These are phyloP conservation scores for Panaeolus cyanescens DNA, from an alignment of 768 basidiomycete genomes.

Conservation along the genomic window DNA sequence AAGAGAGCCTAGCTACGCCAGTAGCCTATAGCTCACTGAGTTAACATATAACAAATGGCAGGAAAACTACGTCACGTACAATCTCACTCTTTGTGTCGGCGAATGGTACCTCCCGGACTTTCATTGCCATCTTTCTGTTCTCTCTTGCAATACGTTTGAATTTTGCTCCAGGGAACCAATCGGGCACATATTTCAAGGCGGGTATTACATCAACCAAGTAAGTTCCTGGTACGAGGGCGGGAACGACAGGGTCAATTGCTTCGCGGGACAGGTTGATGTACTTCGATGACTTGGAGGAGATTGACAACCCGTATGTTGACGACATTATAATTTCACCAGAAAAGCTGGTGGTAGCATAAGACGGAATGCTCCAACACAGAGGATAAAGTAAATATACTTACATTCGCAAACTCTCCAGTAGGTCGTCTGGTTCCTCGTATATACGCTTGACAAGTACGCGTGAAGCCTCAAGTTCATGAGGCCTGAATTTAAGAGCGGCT, in stretches of 20 bases:
- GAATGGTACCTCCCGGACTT: slow-evolving; percentile 23
- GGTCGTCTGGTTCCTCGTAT: slow-evolving; percentile 30
- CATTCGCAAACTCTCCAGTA: slow-evolving; percentile 36
- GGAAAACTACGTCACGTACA: slow-evolving; percentile 7
- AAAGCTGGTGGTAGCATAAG: background rate
- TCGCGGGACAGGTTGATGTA: background rate
- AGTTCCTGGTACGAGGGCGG: slow-evolving; percentile 19
- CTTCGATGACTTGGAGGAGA: background rate
- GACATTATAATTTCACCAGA: background rate
- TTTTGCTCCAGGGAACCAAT: slow-evolving; percentile 45
- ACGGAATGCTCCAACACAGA: background rate
- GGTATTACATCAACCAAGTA: slow-evolving; percentile 27
- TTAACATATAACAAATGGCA: background rate
- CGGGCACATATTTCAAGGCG: slow-evolving; percentile 36
- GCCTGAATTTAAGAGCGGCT: slow-evolving; percentile 21
- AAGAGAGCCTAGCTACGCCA: background rate
- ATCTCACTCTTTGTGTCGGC: slow-evolving; percentile 26
- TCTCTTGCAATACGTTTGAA: slow-evolving; percentile 37
- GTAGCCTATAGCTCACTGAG: background rate
- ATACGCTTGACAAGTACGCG: slow-evolving; percentile 34
- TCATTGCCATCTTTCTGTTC: slow-evolving; percentile 20
- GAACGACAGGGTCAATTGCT: background rate
- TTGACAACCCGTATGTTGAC: background rate
- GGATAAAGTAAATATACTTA: slow-evolving; percentile 15
- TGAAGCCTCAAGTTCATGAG: slow-evolving; percentile 28